phyloP scores from a whole-genome alignment of 331 rosid genomes.

The Stylosanthes scabra region DNA sequence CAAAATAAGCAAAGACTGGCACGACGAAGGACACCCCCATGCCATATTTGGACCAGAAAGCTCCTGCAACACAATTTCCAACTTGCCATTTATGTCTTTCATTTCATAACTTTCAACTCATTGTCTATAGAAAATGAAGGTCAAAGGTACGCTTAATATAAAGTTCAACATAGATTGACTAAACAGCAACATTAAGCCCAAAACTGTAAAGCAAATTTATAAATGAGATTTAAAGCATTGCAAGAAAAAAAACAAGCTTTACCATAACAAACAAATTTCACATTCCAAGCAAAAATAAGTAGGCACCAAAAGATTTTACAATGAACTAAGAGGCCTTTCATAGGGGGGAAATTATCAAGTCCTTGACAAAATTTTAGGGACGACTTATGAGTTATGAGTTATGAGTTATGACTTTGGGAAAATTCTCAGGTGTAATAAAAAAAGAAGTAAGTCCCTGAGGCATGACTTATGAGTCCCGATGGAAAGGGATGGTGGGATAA shows the following conservation, averaged over 20 bases:
- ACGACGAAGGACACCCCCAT: background rate
- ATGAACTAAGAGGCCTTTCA: too few relatives aligned
- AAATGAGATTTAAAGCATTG: too few relatives aligned
- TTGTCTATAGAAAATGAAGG: background rate
- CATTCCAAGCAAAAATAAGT: background rate
- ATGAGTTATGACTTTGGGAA: too few relatives aligned
- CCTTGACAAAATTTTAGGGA: too few relatives aligned
- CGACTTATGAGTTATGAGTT: too few relatives aligned
- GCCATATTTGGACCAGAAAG: slow-evolving; percentile 28
- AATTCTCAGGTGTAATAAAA: too few relatives aligned
- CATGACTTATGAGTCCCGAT: too few relatives aligned
- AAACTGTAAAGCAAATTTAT: background rate
- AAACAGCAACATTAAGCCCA: slow-evolving; percentile 13
- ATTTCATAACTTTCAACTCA: background rate
- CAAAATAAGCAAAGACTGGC: background rate
- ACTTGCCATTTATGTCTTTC: background rate
- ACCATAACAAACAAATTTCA: background rate
- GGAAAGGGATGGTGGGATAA: too few relatives aligned
- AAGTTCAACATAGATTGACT: background rate
- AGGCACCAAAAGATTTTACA: too few relatives aligned
- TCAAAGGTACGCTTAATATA: background rate
- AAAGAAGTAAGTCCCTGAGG: too few relatives aligned
- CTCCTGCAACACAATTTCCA: background rate
- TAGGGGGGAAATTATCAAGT: too few relatives aligned
- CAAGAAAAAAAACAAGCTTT: background rate